Percentiles rank a stretch among this genome's conserved stretches.
Conservation (phyloP, 495 filamentous ascomycete species). For the Corynascus novoguineensis region DNA sequence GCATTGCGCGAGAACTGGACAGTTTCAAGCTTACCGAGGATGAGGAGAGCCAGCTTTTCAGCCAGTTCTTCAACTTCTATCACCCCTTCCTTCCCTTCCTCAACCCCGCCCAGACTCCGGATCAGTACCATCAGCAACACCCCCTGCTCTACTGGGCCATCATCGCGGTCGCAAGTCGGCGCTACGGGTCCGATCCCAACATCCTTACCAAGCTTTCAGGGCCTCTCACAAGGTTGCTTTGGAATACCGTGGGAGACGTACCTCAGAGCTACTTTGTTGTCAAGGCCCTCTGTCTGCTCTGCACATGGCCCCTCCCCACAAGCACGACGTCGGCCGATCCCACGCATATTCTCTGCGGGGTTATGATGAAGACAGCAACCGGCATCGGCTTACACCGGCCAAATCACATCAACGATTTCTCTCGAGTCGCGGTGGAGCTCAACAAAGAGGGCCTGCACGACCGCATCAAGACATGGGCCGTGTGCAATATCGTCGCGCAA, state of each 20-base stretch:
- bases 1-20: slow-evolving; percentile 57
- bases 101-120: slow-evolving; percentile 61
- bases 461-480: slow-evolving; percentile 82
- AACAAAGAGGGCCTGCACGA: slow-evolving; percentile 81
- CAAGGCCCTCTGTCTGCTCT: slow-evolving; percentile 82
- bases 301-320: slow-evolving; percentile 84
- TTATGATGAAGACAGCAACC: slow-evolving; percentile 91
- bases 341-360: slow-evolving; percentile 81
- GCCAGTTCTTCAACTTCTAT: slow-evolving; percentile 73
- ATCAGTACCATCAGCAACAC: slow-evolving; percentile 67
- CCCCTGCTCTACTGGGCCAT: slow-evolving; percentile 85
- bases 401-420: slow-evolving; percentile 86
- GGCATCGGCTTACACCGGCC: slow-evolving; percentile 87
- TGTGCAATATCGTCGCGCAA: slow-evolving; percentile 90
- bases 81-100: slow-evolving; percentile 84
- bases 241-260: slow-evolving; percentile 74
- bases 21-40: slow-evolving; percentile 70
- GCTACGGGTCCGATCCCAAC: slow-evolving; percentile 58
- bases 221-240: slow-evolving; percentile 69
- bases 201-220: slow-evolving; percentile 65
- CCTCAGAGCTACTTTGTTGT: slow-evolving; percentile 86
- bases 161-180: slow-evolving; percentile 72
- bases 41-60: slow-evolving; percentile 67
- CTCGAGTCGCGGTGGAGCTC: slow-evolving; percentile 71
- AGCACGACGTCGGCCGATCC: slow-evolving; percentile 82